Base-by-base conservation (phyloP, 202 grass and related monocot genomes). In the Alloteropsis angusta region DNA sequence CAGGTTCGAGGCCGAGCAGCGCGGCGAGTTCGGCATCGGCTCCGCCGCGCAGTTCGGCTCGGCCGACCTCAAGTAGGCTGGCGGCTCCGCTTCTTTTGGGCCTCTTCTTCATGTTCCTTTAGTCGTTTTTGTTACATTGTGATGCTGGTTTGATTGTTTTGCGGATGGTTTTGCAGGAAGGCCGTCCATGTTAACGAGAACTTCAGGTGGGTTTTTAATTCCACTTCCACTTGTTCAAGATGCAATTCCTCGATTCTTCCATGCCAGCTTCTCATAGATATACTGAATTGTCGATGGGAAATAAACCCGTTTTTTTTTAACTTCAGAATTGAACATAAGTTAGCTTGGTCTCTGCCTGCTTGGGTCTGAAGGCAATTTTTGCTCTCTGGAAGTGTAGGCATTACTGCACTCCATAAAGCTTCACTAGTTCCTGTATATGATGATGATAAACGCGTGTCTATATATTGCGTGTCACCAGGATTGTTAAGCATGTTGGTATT, bases 11-110 rank as follows among this genome's bases (percentile, higher is more conserved):
- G 96, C 96, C 9, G 92, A 90, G 17, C 76, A 94, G 81, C 88
- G 90, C 23, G 92, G 92, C 17, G 90, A 98, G 82, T 98, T 98
- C 9, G 92, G 92, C 56, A 98, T 98, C 44, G 92, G 96, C 34
- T 98, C 96, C 12, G 96, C 96, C 54, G 96, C 92, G 80, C 96
- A 98, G 89, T 98, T 89, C 80, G 92, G 92, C 50, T 90, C 84
- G 15, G 96, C 96, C 34, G 96, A 98, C 62, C 96, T 98, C 89
- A 91, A 95, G 96, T 95, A 83, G 11, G 71, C 59, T 30, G 9
- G 12, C 73, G 3, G 41, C 54, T 23, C 38, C 25, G 7, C 12
- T 45, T 25, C 73, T 72, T 41, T 54, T 47, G 35, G n/a, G 73
- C 57, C 15, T 80, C 16, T 32, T 43, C 17, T 34, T 63, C 63